Evolutionary conservation across 2,329 filamentous ascomycete genomes (phyloP).

Genomic region (Alternaria rosae): DNA sequence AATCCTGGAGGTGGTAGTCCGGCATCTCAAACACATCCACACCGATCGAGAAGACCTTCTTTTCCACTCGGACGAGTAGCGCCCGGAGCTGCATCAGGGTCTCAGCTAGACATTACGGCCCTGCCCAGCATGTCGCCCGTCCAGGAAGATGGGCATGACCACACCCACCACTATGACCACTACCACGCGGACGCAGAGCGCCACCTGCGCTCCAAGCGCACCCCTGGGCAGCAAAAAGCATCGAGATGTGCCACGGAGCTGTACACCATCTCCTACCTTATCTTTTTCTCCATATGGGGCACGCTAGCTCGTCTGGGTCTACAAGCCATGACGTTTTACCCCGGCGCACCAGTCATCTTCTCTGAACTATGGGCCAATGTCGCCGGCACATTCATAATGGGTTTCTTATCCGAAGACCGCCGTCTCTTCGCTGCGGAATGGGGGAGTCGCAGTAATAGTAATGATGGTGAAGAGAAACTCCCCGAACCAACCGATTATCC

Average conservation of each 20-base stretch:
- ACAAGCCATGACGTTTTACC: constrained; percentile 79
- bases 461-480: constrained; percentile 13
- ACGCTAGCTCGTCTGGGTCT: constrained; percentile 84
- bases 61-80: constrained; percentile 5
- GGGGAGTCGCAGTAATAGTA: constrained; percentile 52
- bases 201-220: constrained; percentile 18
- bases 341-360: constrained; percentile 76
- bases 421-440: constrained; percentile 76
- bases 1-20: constrained; percentile 3
- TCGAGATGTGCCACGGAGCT: constrained; percentile 49
- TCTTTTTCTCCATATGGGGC: constrained; percentile 85
- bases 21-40: constrained; percentile 9
- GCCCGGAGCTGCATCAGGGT: constrained; percentile 16
- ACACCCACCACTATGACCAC: not conserved
- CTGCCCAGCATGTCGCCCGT: constrained; percentile 32
- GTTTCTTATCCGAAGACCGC: constrained; percentile 81
- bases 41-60: constrained; percentile 19
- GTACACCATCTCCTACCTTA: constrained; percentile 79
- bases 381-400: constrained; percentile 80
- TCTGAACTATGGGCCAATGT: constrained; percentile 89
- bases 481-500: constrained; percentile 25
- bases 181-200: constrained; percentile 8
- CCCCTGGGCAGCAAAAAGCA: constrained; percentile 20
- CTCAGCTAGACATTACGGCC: constrained; percentile 38
- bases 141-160: not conserved